Evolutionary conservation across 495 filamentous ascomycete species (phyloP).

Genomic region (Talaromyces thailandensis): DNA sequence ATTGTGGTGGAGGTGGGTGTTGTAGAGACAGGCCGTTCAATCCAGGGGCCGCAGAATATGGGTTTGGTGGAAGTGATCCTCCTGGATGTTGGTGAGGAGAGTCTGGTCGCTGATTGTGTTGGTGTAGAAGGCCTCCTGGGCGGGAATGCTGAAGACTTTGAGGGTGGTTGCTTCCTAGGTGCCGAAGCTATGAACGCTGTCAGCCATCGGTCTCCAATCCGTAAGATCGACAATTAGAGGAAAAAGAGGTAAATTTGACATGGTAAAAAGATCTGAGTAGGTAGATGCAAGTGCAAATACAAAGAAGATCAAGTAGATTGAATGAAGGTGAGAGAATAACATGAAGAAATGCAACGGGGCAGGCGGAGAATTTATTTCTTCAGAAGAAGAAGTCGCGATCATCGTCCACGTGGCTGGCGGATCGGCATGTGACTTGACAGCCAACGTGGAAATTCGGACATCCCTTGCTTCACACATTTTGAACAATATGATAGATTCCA

Average conservation of each 20-base stretch:
- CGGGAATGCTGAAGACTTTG: constrained; percentile 44
- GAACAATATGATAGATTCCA: not conserved
- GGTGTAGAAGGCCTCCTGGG: constrained; percentile 55
- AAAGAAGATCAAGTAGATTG: constrained; percentile 10
- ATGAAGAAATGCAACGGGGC: not conserved
- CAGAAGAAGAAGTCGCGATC: not conserved
- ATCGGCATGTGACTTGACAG: not conserved
- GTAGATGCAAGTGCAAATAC: not conserved
- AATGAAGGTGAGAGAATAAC: constrained; percentile 10
- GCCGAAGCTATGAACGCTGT: constrained; percentile 21
- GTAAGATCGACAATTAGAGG: not conserved
- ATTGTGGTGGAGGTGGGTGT: constrained; percentile 30
- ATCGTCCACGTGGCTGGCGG: not conserved
- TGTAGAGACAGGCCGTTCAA: constrained; percentile 33
- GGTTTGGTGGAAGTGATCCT: constrained; percentile 41
- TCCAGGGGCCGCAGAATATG: constrained; percentile 47
- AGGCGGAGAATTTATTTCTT: not conserved
- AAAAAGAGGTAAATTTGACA: not conserved
- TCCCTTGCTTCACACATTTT: not conserved
- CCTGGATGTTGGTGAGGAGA: constrained; percentile 33
- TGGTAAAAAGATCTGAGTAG: not conserved
- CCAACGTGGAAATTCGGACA: not conserved
- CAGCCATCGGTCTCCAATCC: constrained; percentile 1
- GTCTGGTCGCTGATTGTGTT: constrained; percentile 49
- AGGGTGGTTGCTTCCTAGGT: constrained; percentile 24